Percentiles rank a stretch among this genome's conserved stretches.
These are phyloP conservation scores for Colletotrichum ledebouriae DNA, from an alignment of 2,329 filamentous ascomycete species.

Conservation along the genomic window DNA sequence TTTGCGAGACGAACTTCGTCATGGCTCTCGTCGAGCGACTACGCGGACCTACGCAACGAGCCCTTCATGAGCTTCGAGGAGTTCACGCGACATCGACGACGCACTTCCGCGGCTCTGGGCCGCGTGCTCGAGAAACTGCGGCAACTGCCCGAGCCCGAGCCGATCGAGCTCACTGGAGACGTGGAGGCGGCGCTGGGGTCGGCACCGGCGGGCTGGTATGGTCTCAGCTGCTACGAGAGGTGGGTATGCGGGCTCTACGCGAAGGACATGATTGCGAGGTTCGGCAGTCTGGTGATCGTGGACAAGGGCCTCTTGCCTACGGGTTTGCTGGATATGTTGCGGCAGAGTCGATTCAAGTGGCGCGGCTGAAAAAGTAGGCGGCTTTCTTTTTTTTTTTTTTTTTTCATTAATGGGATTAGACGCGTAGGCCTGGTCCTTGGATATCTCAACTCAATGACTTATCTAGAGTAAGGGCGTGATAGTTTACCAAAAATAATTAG, in stretches of 20 bases:
- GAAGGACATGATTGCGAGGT: constrained; percentile 54
- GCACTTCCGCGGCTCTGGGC: constrained; percentile 47
- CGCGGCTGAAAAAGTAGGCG: constrained; percentile 47
- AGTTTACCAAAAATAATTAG: no score
- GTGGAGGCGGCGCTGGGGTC: constrained; percentile 42
- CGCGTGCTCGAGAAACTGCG: constrained; percentile 49
- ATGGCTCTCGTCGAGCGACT: constrained; percentile 29
- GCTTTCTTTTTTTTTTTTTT: no score
- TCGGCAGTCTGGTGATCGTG: constrained; percentile 56
- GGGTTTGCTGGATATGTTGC: constrained; percentile 55
- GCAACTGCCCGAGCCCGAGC: constrained; percentile 46
- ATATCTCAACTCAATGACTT: neutral
- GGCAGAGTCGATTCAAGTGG: constrained; percentile 54
- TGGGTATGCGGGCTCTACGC: constrained; percentile 56
- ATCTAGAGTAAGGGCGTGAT: no score
- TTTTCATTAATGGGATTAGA: neutral
- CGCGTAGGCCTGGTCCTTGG: constrained; percentile 20
- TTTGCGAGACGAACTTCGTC: constrained; percentile 13
- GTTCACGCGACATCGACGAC: constrained; percentile 52
- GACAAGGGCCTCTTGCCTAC: constrained; percentile 56
- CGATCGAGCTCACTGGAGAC: constrained; percentile 45
- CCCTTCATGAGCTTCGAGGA: constrained; percentile 57
- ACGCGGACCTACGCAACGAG: constrained; percentile 42
- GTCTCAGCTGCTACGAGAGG: constrained; percentile 49
- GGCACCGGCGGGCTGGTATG: constrained; percentile 41